Evolutionary conservation across 768 basidiomycete genomes (phyloP).

Genomic region (Leccinum boreale): DNA sequence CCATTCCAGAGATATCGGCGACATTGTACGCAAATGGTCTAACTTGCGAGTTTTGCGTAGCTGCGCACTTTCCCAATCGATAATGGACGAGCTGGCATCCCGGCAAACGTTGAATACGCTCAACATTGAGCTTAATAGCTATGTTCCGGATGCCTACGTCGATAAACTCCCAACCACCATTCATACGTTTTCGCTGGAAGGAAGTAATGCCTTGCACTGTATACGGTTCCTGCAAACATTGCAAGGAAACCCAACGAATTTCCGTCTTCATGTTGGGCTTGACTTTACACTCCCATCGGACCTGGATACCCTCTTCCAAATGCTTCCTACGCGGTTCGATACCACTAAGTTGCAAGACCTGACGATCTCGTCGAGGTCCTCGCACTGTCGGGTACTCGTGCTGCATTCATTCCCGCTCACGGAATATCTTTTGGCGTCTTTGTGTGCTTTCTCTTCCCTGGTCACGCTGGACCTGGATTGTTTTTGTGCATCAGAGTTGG

Average conservation of each 20-base stretch:
- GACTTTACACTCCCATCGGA: slow-evolving; percentile 3
- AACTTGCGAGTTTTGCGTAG: slow-evolving; percentile 3
- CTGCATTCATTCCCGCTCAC: slow-evolving; percentile 3
- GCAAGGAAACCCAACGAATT: background rate
- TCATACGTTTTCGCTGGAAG: slow-evolving; percentile 8
- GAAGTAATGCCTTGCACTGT: slow-evolving; percentile 4
- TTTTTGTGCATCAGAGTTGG: slow-evolving; percentile 8
- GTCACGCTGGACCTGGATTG: slow-evolving; percentile 6
- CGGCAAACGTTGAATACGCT: slow-evolving; percentile 6
- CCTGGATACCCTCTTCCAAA: slow-evolving; percentile 6
- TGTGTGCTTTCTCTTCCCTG: slow-evolving; percentile 8
- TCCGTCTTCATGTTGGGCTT: slow-evolving; percentile 1
- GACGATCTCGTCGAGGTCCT: slow-evolving; percentile 8
- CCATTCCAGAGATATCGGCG: slow-evolving; percentile 6
- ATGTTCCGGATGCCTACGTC: background rate
- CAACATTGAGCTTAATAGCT: slow-evolving; percentile 8
- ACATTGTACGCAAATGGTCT: slow-evolving; percentile 9
- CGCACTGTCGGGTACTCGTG: background rate
- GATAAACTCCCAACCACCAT: slow-evolving; percentile 5
- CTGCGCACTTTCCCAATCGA: slow-evolving; percentile 10
- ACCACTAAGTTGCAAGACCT: background rate
- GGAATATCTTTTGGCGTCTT: background rate
- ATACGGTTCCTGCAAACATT: slow-evolving; percentile 10
- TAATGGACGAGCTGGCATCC: slow-evolving; percentile 9
- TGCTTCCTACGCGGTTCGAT: slow-evolving; percentile 5